These are phyloP conservation scores for Boletus patriciae DNA, from an alignment of 768 basidiomycete species.

Conservation along the genomic window DNA sequence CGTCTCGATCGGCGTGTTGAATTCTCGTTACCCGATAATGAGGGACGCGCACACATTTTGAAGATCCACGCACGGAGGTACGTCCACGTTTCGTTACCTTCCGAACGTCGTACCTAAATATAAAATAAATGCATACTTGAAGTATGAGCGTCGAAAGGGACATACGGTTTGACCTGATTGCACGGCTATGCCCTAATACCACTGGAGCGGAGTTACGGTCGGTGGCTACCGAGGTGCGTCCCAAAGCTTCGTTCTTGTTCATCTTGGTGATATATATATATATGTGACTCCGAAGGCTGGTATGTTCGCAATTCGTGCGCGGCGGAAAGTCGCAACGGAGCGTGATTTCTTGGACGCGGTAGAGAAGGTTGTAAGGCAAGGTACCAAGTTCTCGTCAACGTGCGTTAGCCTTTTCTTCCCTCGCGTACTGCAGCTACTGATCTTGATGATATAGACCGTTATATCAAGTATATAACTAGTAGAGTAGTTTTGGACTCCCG, in stretches of 20 bases:
- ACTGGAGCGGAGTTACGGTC: conserved; percentile 98
- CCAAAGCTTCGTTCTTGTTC: background rate
- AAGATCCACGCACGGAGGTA: conserved; percentile 95
- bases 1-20: conserved; percentile 97
- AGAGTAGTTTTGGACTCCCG: conserved; percentile 10
- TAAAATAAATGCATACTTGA: background rate
- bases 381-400: conserved; percentile 98
- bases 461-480: conserved; percentile 93
- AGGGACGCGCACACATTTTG: conserved; percentile 95
- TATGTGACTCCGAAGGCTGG: conserved; percentile 79
- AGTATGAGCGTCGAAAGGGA: conserved; percentile 98
- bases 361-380: conserved; percentile 97
- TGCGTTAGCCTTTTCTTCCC: conserved; percentile 41
- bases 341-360: conserved; percentile 97
- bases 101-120: background rate
- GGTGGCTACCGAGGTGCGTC: conserved; percentile 87
- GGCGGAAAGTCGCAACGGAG: conserved; percentile 95
- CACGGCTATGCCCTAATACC: conserved; percentile 94
- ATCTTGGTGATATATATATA: conserved; percentile 80
- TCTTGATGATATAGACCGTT: conserved; percentile 55
- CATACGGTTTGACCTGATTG: conserved; percentile 97
- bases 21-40: conserved; percentile 91
- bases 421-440: conserved; percentile 1
- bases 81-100: conserved; percentile 15
- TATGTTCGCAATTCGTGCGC: conserved; percentile 99